Base-by-base conservation (phyloP, 225 moss, liverwort and hornwort species). In the Climacium dendroides region DNA sequence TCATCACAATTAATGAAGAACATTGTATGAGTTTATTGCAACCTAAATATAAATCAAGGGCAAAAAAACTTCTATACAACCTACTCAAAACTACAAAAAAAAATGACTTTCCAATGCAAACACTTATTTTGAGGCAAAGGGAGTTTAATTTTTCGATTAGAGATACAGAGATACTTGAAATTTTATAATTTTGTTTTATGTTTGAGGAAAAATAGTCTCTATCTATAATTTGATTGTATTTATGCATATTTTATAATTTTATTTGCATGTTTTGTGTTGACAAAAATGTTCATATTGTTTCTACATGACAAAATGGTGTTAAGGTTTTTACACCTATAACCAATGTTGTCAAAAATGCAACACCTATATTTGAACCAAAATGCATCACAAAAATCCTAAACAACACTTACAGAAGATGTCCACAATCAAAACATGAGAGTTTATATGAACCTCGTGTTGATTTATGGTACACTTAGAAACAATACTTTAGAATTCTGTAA, bases 341-440 rank as follows among this genome's bases (percentile, higher is more conserved):
- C 3, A 24, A 7, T 34, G 3, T 3, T 53, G 1, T 0, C 3
- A 1, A 1, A 34, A 35, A 35, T 53, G 6, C 0, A 0, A 35
- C 24, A 35, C 8, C 5, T 35, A 35, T 11, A 53, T 76, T 76
- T 76, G 6, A 1, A 24, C 23, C 24, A 53, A 76, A 53, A 24
- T 53, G 53, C 24, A 23, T 34, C 2, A 15, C 7, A 24, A n/a
- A 34, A 35, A 13, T 0, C 15, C 5, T 53, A 53, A 5, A n/a
- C 3, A 53, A 35, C 2, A 2, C 9, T 23, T 76, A 35, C 1
- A 35, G 15, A 76, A 53, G 4, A 35, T 53, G 19, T 35, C 5
- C 1, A 35, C 3, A 52, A 34, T 75, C 5, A 74, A 35, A 52
- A 35, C 3, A 52, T 9, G 6, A 9, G 9, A 76, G 0, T 76